Evolutionary conservation across 495 filamentous ascomycete genomes (phyloP).

Genomic region (Gamarada debralockiae): DNA sequence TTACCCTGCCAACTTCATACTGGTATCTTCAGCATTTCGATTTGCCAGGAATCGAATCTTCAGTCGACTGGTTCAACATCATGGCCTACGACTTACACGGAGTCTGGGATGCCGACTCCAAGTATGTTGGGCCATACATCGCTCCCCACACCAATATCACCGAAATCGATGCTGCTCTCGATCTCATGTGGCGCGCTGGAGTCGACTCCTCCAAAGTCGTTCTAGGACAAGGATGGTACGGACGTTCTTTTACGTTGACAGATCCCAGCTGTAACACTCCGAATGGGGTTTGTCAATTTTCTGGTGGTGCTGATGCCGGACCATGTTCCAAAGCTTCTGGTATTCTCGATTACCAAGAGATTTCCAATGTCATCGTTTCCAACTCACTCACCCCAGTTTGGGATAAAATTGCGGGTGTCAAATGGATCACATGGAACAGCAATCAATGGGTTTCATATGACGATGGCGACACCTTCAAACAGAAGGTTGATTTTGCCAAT

Average conservation of each 20-base stretch:
- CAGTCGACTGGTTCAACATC: conserved; percentile 48
- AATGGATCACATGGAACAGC: conserved; percentile 29
- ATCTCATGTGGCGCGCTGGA: conserved; percentile 47
- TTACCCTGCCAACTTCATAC: conserved; percentile 42
- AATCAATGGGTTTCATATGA: conserved; percentile 45
- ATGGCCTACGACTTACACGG: conserved; percentile 53
- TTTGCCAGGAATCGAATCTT: conserved; percentile 26
- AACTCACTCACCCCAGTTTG: neutral
- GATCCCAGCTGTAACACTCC: neutral
- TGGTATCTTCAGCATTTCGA: conserved; percentile 53
- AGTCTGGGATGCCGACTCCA: conserved; percentile 26
- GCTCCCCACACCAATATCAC: conserved; percentile 50
- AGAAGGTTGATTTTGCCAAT: conserved; percentile 39
- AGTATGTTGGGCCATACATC: conserved; percentile 31
- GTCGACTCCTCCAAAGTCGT: conserved; percentile 26
- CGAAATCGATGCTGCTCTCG: conserved; percentile 44
- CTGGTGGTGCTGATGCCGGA: neutral
- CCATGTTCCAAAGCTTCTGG: conserved; percentile 3
- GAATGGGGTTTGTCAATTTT: conserved; percentile 3
- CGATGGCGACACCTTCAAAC: conserved; percentile 33
- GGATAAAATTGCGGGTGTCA: conserved; percentile 28
- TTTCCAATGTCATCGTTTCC: conserved; percentile 2
- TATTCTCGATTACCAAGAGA: conserved; percentile 7
- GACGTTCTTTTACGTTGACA: neutral
- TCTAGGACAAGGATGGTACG: neutral